Evolutionary conservation across 78 protist genomes (phyloP), one percentile per base, ranked within the genome.

Genomic region (Dictyostelium firmibasis): DNA sequence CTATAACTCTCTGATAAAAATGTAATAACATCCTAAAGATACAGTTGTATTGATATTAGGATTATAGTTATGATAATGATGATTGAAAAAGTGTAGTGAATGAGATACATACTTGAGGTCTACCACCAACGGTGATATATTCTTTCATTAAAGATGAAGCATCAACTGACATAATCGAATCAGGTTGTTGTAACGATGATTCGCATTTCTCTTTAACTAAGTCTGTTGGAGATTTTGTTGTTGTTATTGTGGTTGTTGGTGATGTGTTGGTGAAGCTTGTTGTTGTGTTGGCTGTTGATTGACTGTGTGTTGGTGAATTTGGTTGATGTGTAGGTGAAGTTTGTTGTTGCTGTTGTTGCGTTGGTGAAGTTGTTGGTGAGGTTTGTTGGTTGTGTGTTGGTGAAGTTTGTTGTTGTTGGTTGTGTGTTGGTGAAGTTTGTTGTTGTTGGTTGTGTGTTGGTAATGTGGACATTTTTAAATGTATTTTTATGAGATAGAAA

Each of bases 81-180:
- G 27, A 20, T 77, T n/a, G n/a, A n/a, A n/a, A n/a, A n/a, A n/a
- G n/a, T n/a, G n/a, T n/a, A n/a, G 3, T 14, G 13, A 20, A 20
- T 53, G 23, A 18, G 10, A 67, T 9, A 67, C 81, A 16, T 85
- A 85, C 92, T 20, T 72, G 81, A 6, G 94, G 94, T 44, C 36
- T 38, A 29, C 94, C 94, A 81, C 94, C 86, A 36, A 38, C 57
- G 4, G 79, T 25, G 13, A 89, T 89, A 35, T 81, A 89, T 14
- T 89, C 94, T 36, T 81, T 89, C 94, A 89, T 89, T 29, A 67
- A 27, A 3, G 43, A n/a, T 14, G 94, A 33, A 7, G 72, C 72
- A 0, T 89, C 86, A 11, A 89, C n/a, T 6, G 94, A 81, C 94
- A 89, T 89, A 53, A 89, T 89, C 20, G 94, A 89, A 27, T 89